phyloP scores from a whole-genome alignment of 2,329 filamentous ascomycete genomes.

The Penicillium sp. region DNA sequence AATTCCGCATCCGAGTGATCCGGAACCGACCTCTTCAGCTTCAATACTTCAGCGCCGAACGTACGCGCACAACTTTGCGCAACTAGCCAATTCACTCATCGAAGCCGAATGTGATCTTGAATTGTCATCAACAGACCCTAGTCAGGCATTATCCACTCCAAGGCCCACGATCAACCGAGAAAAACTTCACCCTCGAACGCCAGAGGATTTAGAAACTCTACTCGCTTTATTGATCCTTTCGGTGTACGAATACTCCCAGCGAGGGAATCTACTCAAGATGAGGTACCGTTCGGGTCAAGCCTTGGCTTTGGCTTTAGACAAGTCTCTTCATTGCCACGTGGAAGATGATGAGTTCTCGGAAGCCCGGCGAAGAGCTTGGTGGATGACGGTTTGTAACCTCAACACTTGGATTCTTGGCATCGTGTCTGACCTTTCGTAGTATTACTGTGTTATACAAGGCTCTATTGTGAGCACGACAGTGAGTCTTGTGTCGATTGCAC shows the following conservation, averaged over 20 bases:
- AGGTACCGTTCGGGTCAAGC: conserved; percentile 43
- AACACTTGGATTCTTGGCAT: background rate
- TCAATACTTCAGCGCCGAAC: conserved; percentile 36
- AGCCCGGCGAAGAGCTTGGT: conserved; percentile 43
- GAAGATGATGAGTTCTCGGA: conserved; percentile 37
- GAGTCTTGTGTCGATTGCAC: conserved; percentile 10
- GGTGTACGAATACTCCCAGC: conserved; percentile 43
- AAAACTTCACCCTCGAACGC: conserved; percentile 36
- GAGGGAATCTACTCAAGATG: conserved; percentile 45
- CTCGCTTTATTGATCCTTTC: conserved; percentile 41
- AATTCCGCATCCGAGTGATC: conserved; percentile 39
- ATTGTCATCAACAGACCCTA: conserved; percentile 37
- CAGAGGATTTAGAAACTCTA: conserved; percentile 40
- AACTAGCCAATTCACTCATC: conserved; percentile 36
- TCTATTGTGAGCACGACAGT: conserved; percentile 44
- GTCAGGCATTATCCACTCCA: conserved; percentile 35
- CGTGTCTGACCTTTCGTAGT: conserved; percentile 24
- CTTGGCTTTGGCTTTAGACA: conserved; percentile 40
- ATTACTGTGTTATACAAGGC: conserved; percentile 42
- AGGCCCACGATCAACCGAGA: conserved; percentile 31
- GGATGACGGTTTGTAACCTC: conserved; percentile 41
- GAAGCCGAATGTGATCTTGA: conserved; percentile 42
- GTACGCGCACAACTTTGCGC: conserved; percentile 39
- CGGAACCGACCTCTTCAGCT: conserved; percentile 31
- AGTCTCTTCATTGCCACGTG: conserved; percentile 37